These are phyloP conservation scores for Ambrosiella cleistominuta DNA, from an alignment of 2,329 filamentous ascomycete species.

Conservation along the genomic window DNA sequence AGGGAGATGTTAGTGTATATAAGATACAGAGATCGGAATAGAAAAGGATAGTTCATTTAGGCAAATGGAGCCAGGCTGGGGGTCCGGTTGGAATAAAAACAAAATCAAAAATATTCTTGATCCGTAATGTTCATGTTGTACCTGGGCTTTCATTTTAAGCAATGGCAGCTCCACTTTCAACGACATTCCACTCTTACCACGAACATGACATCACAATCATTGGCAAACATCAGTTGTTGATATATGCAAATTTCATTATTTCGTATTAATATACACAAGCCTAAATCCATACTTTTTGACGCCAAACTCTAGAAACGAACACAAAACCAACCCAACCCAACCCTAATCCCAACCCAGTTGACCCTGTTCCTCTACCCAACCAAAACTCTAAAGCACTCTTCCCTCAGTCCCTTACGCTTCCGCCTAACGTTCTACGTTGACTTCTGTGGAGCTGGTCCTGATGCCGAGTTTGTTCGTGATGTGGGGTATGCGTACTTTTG, in stretches of 20 bases:
- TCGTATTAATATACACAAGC: neutral
- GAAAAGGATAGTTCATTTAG: neutral
- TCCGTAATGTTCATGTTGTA: neutral
- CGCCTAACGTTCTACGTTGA: neutral
- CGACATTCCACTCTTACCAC: neutral
- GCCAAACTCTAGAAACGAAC: neutral
- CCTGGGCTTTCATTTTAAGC: neutral
- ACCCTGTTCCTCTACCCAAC: neutral
- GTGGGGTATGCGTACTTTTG: too few species aligned
- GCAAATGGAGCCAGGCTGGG: neutral
- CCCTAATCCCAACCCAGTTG: neutral
- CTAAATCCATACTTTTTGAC: neutral
- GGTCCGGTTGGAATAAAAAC: neutral
- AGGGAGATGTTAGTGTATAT: too few species aligned
- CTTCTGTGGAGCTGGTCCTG: neutral
- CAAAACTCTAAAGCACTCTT: neutral
- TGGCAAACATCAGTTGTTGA: neutral
- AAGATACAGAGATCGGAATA: neutral
- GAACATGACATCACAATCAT: neutral
- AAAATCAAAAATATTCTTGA: neutral
- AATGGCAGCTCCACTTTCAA: neutral
- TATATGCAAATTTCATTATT: neutral
- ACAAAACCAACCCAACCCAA: neutral
- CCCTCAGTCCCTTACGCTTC: neutral
- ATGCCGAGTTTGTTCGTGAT: neutral